These are phyloP conservation scores for Epithemia pelagica DNA, from an alignment of 108 stramenopile genomes.

Conservation along the genomic window DNA sequence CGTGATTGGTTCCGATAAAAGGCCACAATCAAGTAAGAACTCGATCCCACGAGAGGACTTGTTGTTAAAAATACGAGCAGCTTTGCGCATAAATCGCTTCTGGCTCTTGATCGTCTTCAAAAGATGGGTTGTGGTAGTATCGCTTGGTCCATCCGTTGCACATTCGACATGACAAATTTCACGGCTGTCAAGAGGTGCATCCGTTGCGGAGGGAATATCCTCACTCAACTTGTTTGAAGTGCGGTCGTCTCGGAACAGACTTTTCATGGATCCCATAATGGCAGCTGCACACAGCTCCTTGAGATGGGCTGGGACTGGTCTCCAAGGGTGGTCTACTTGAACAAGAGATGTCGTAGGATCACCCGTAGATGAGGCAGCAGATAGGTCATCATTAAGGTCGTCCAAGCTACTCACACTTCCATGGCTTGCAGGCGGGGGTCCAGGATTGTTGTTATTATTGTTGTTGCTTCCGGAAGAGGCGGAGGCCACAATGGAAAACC, in stretches of 20 bases:
- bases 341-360: not conserved
- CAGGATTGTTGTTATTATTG: not conserved
- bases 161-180: not conserved
- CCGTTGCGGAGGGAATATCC: not conserved
- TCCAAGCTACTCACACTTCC: not conserved
- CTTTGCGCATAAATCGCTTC: conserved; percentile 60
- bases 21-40: conserved; percentile 51
- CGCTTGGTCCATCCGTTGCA: not conserved
- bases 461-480: too few species aligned
- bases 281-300: conserved; percentile 77
- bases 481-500: conserved; percentile 27
- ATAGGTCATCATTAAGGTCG: not conserved
- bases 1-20: conserved; percentile 67
- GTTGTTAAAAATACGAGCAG: conserved; percentile 72
- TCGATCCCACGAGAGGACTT: conserved; percentile 69
- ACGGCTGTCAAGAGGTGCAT: not conserved
- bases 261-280: conserved; percentile 61
- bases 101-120: conserved; percentile 54
- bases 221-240: conserved; percentile 16
- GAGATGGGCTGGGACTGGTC: conserved; percentile 72
- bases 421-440: not conserved
- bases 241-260: conserved; percentile 51
- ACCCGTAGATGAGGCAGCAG: not conserved
- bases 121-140: conserved; percentile 14
- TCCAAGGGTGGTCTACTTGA: conserved; percentile 11